Conservation (phyloP, 1,284 basidiomycete species). For the Hemileia vastatrix region DNA sequence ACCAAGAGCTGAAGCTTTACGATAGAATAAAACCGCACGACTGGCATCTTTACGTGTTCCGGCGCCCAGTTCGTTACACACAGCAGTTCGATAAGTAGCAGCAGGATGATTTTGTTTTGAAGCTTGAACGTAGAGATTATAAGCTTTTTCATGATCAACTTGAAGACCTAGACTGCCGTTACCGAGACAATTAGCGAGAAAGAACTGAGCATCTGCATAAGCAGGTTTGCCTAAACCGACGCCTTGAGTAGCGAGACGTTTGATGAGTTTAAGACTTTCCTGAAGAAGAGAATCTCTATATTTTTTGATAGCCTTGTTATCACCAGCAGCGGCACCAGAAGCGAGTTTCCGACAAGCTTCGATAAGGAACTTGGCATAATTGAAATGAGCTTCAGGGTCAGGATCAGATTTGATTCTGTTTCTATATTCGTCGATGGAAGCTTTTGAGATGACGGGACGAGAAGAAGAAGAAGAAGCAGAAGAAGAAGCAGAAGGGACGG, state of each 20-base stretch:
- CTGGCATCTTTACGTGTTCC: conserved; percentile 83
- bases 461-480: conserved; percentile 26
- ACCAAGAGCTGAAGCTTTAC: conserved; percentile 88
- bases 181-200: conserved; percentile 93
- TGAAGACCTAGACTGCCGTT: conserved; percentile 86
- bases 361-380: conserved; percentile 94
- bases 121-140: conserved; percentile 95
- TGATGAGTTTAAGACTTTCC: conserved; percentile 84
- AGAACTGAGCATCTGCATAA: conserved; percentile 97
- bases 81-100: conserved; percentile 91
- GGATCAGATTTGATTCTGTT: conserved; percentile 94
- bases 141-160: conserved; percentile 95
- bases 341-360: conserved; percentile 82
- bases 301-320: conserved; percentile 49
- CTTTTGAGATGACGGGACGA: conserved; percentile 58
- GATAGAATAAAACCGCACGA: conserved; percentile 87
- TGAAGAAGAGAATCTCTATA: conserved; percentile 79
- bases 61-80: conserved; percentile 98
- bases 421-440: conserved; percentile 94
- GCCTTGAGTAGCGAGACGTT: conserved; percentile 79
- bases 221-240: conserved; percentile 50
- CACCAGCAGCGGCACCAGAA: conserved; percentile 41
- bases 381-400: conserved; percentile 96
- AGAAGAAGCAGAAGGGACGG: too few relatives aligned
- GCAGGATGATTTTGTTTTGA: conserved; percentile 93